Percentiles rank a stretch among this genome's conserved stretches.
Conservation (phyloP, 1,284 basidiomycete genomes). For the Tetrapyrgos nigripes region DNA sequence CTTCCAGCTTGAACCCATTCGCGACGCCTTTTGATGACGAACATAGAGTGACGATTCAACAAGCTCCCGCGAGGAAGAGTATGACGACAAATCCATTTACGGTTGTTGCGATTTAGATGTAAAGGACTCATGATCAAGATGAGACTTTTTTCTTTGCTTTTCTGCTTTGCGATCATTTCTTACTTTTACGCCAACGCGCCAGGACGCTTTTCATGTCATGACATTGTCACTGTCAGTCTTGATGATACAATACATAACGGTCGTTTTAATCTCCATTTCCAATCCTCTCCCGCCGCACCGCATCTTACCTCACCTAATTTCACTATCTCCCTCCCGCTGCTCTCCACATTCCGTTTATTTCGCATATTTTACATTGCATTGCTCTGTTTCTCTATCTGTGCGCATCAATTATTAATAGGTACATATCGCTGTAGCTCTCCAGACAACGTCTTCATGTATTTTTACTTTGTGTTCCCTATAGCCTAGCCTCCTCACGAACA, state of each 20-base stretch:
- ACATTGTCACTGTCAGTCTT: too few relatives aligned
- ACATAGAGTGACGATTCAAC: slow-evolving; percentile 44
- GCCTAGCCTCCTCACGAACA: background rate
- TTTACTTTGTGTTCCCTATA: background rate
- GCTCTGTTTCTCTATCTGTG: background rate
- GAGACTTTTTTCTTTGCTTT: background rate
- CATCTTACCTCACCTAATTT: background rate
- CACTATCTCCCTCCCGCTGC: background rate
- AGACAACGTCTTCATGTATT: background rate
- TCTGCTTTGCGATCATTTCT: background rate
- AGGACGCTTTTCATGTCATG: background rate
- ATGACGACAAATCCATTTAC: slow-evolving; percentile 50
- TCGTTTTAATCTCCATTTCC: too few relatives aligned
- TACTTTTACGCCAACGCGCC: background rate
- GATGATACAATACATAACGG: too few relatives aligned
- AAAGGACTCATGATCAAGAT: too few relatives aligned
- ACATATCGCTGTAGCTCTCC: background rate
- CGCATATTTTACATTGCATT: background rate
- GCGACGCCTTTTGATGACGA: slow-evolving; percentile 82
- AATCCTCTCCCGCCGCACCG: too few relatives aligned
- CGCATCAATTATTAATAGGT: too few relatives aligned
- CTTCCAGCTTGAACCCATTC: slow-evolving; percentile 58
- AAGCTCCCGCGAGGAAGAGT: slow-evolving; percentile 44
- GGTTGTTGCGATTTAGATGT: slow-evolving; percentile 34
- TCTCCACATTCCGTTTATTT: background rate